Evolutionary conservation across 2,329 filamentous ascomycete species (phyloP).

Genomic region (Phyllosticta citriasiana): DNA sequence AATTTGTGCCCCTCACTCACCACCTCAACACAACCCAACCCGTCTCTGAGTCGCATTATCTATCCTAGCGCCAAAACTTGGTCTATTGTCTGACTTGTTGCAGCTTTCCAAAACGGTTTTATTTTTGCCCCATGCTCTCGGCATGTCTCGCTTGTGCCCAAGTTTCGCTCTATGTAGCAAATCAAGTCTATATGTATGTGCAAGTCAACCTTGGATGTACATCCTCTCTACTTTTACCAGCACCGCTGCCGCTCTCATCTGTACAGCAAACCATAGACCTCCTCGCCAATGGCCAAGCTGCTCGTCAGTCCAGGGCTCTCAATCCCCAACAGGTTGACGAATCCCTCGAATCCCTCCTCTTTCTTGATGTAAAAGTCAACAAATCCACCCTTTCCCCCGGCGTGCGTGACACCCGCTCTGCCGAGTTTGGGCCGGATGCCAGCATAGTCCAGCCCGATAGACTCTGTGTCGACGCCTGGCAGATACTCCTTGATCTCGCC

Average conservation of each 20-base stretch:
- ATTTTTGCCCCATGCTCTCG: no score
- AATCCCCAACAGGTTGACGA: conserved; percentile 84
- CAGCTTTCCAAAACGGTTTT: no score
- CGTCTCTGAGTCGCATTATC: no score
- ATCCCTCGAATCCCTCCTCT: conserved; percentile 70
- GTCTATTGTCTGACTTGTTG: no score
- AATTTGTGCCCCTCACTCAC: background rate
- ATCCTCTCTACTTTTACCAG: background rate
- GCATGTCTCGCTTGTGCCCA: no score
- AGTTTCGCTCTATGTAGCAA: background rate
- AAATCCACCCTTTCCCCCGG: conserved; percentile 49
- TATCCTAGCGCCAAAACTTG: no score
- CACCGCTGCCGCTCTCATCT: conserved; percentile 8
- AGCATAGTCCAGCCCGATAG: conserved; percentile 73
- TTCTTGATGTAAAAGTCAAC: conserved; percentile 72
- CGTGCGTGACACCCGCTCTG: conserved; percentile 50
- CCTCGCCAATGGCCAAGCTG: conserved; percentile 72
- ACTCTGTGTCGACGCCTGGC: conserved; percentile 56
- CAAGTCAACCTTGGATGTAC: background rate
- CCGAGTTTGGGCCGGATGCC: conserved; percentile 83
- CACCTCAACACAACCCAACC: no score
- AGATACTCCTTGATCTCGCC: conserved; percentile 70
- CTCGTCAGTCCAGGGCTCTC: conserved; percentile 90
- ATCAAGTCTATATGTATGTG: background rate
- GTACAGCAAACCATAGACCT: conserved; percentile 53